Base-by-base conservation (phyloP, 2,329 filamentous ascomycete genomes). In the Aquanectria penicillioides region DNA sequence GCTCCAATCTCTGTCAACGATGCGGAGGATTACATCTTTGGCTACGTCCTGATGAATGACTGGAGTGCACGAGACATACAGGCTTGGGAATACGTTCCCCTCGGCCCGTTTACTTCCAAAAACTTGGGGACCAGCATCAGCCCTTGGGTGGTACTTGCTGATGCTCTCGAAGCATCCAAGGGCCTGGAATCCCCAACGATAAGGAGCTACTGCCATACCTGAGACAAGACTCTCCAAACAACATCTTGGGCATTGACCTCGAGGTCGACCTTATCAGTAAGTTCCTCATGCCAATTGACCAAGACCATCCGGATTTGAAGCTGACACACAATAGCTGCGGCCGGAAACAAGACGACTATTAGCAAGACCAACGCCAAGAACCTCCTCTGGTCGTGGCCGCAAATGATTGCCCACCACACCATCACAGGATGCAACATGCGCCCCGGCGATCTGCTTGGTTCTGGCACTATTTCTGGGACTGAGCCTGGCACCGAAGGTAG, bases 391-490 rank as follows among this genome's bases (percentile, higher is more conserved):
- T 94, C 91, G 0, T 95, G 93, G 78, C 84, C 90, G 1, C 92
- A 95, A 72, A 94, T 94, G 91, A 79, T 95, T 28, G 85, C 92
- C 0, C 92, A 95, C 74, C 92, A 95, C 73, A 89, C 89, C 3
- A 84, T 92, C 57, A 90, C 88, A 0, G 92, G 92, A 6, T 95
- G 92, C 74, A 87, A 89, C 7, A 82, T 95, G 76, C 84, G 86
- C 6, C 83, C 88, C 0, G 92, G 92, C 38, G 92, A 96, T 70
- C 73, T 95, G 37, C 77, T 96, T 1, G 92, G 91, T 2, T 91
- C 88, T 1, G 92, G 92, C 7, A 95, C 92, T 0, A 94, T 95
- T 64, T 79, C 77, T 0, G 91, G 92, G 6, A 83, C 85, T 6
- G 80, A 88, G 59, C 37, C 75, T 6, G 90, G 90, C 10, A 85